Evolutionary conservation across 116 monocot genomes (phyloP), one percentile per base, ranked within the genome.

Genomic region (Phalaenopsis hybrid): DNA sequence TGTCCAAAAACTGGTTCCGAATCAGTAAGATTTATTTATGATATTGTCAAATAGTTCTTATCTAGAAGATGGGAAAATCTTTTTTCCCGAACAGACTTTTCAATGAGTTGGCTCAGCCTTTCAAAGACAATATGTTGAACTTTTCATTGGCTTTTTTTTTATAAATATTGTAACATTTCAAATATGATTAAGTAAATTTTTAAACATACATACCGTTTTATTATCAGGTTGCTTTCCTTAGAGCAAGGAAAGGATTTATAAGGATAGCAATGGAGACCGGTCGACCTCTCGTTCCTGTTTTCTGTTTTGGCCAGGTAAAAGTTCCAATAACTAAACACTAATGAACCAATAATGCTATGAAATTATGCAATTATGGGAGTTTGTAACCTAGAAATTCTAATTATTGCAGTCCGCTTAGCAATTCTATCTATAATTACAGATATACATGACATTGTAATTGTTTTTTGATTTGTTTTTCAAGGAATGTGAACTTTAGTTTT

Each of bases 251-350:
- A 72, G 94, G 96, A 33, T 97, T 97, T 83, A 84, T 94, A 23
- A 88, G 86, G 57, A 90, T 97, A 85, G 92, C 97, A 44, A 90
- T 96, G 43, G 90, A 96, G 83, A 90, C 78, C 82, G 96, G 94
- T 10, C 20, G 83, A 37, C 96, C 97, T 33, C 77, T 97, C 48
- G 94, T 97, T 82, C 97, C 97, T 69, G 88, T 88, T 44, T 97
- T 97, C 80, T 91, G 93, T 80, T 97, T 94, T 86, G 97, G 94
- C 17, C 97, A 97, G 93, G 97, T 97, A 86, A 77, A 34, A 11
- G 52, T 52, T 51, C 18, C 50, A 34, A 34, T 0, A 31, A 70
- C 13, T 17, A n/a, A 50, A 28, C 45, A 33, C 0, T 6, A 21
- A 61, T 61, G 57, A 57, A 61, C 61, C 61, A 61, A 21, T 0